A percentile compares a stretch with the other conserved stretches of the same genome.
Evolutionary conservation across 2,329 filamentous ascomycete species (phyloP).

Genomic region (Pseudogymnoascus sp.): DNA sequence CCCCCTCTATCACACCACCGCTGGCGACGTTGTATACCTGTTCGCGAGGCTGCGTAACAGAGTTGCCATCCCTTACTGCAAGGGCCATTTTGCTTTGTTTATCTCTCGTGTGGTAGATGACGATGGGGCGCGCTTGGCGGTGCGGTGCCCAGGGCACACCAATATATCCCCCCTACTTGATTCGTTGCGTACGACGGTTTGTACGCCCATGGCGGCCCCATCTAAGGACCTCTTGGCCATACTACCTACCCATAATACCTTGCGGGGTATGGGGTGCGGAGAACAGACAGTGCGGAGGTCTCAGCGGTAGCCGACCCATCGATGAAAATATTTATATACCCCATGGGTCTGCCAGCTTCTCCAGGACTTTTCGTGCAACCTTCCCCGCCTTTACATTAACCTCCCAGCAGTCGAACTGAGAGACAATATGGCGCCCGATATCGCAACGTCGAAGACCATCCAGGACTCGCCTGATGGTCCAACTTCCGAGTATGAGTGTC

Average conservation of each 20-base stretch:
- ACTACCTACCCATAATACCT: not conserved
- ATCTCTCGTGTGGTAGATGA: not conserved
- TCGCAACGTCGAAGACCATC: not conserved
- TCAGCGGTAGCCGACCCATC: not conserved
- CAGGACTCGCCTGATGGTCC: not conserved
- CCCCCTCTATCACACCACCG: not conserved
- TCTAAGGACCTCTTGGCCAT: not conserved
- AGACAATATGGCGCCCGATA: constrained; percentile 1
- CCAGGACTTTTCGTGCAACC: not conserved
- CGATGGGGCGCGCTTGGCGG: not conserved
- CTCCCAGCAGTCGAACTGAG: not conserved
- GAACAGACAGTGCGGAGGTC: not conserved
- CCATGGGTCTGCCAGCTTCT: not conserved
- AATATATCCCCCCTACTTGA: not conserved
- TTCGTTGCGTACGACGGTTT: not conserved
- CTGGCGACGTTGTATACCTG: not conserved
- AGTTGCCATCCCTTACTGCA: not conserved
- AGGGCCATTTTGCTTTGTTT: not conserved
- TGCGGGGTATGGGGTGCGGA: constrained; percentile 2
- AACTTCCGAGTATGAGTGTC: constrained; percentile 2
- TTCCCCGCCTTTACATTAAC: not conserved
- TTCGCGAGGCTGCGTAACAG: not conserved
- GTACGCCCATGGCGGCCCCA: not conserved
- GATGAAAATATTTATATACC: constrained; percentile 4
- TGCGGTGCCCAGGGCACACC: not conserved